Conservation (phyloP, 2,329 filamentous ascomycete genomes). For the Pseudogymnoascus sp. region DNA sequence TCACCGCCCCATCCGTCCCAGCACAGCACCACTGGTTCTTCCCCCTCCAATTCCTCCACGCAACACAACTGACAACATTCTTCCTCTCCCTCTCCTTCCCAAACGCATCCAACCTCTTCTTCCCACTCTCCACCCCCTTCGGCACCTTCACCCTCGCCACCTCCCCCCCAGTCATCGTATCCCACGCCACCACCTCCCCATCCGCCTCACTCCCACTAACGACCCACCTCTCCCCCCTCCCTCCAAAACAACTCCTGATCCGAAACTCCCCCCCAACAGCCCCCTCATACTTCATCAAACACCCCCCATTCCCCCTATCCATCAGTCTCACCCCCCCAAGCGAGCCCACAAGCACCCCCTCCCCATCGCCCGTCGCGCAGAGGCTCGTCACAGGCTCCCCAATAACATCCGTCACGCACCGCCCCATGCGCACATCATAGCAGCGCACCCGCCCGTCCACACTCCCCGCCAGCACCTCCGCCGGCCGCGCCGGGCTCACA, state of each 20-base stretch:
- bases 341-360: constrained; percentile 64
- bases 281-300: constrained; percentile 63
- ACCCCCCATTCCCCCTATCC: constrained; percentile 65
- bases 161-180: constrained; percentile 65
- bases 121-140: constrained; percentile 25
- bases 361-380: constrained; percentile 60
- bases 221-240: constrained; percentile 63
- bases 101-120: constrained; percentile 48
- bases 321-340: constrained; percentile 70
- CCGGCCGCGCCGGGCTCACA: background rate
- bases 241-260: constrained; percentile 48
- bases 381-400: constrained; percentile 69
- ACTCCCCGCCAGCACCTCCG: constrained; percentile 63
- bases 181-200: constrained; percentile 61
- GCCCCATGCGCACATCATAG: constrained; percentile 77
- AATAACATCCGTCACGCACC: constrained; percentile 61
- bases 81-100: constrained; percentile 51
- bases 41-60: constrained; percentile 55
- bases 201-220: constrained; percentile 69
- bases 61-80: constrained; percentile 54
- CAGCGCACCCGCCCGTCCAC: constrained; percentile 75
- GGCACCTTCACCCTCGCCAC: constrained; percentile 50
- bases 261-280: constrained; percentile 33
- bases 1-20: constrained; percentile 57
- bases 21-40: constrained; percentile 58